Conservation (phyloP, 2,329 filamentous ascomycete genomes). For the Cordyceps cicadae region DNA sequence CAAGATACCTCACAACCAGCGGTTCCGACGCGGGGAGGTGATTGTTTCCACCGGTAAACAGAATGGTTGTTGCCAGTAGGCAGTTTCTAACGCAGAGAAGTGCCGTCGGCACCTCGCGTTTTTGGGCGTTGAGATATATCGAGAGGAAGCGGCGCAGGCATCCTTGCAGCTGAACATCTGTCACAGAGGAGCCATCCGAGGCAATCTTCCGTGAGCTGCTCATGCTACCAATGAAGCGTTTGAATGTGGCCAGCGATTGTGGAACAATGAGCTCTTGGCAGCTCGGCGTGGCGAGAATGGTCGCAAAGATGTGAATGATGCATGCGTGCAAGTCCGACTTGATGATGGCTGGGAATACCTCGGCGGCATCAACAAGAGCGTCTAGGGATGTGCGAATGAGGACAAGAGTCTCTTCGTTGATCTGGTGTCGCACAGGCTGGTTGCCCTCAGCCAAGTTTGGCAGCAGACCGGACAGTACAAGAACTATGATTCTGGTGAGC, state of each 20-base stretch:
- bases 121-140: constrained; percentile 69
- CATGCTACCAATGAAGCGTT: constrained; percentile 78
- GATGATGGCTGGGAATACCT: constrained; percentile 94
- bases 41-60: constrained; percentile 74
- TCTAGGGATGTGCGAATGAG: constrained; percentile 75
- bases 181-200: constrained; percentile 39
- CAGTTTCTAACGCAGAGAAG: constrained; percentile 89
- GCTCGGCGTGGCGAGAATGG: constrained; percentile 71
- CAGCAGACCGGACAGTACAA: constrained; percentile 79
- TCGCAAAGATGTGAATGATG: constrained; percentile 93
- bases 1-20: constrained; percentile 64
- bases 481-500: constrained; percentile 87
- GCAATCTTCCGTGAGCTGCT: constrained; percentile 36
- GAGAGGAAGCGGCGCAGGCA: constrained; percentile 75
- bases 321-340: constrained; percentile 93
- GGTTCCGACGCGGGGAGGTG: constrained; percentile 67
- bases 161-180: constrained; percentile 64
- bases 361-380: constrained; percentile 85
- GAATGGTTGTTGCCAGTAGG: constrained; percentile 76
- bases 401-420: constrained; percentile 78
- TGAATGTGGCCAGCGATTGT: constrained; percentile 81
- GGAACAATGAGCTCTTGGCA: constrained; percentile 88
- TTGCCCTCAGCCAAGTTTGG: constrained; percentile 68
- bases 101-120: constrained; percentile 64
- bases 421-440: constrained; percentile 60